Percentiles rank a stretch among this genome's conserved stretches.
phyloP scores from a whole-genome alignment of 225 moss, liverwort and hornwort genomes.

The Neckera pumila region DNA sequence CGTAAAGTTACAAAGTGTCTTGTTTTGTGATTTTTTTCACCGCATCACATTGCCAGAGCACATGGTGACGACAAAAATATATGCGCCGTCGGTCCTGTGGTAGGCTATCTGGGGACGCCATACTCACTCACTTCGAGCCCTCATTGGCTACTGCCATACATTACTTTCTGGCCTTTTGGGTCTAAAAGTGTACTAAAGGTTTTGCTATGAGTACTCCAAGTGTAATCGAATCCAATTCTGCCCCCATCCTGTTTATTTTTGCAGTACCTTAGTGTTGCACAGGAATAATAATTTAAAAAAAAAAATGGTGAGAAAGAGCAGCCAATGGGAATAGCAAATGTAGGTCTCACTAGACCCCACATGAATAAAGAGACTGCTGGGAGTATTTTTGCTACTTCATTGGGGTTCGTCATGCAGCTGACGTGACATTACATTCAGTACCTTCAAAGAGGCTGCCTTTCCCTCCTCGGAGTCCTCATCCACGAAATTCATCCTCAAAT shows the following conservation, averaged over 20 bases:
- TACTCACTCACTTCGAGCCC: neutral
- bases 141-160: too few relatives aligned
- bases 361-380: too few relatives aligned
- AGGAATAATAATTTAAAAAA: too few relatives aligned
- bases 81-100: neutral
- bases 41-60: neutral
- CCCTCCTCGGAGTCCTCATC: too few relatives aligned
- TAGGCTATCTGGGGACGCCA: neutral
- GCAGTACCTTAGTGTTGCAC: too few relatives aligned
- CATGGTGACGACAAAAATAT: accelerated
- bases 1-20: neutral
- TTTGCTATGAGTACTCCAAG: neutral
- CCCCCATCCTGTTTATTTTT: neutral
- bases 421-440: too few relatives aligned
- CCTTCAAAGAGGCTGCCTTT: too few relatives aligned
- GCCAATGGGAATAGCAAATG: neutral
- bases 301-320: neutral
- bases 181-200: neutral
- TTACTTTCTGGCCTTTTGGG: neutral
- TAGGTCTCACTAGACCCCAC: neutral
- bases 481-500: too few relatives aligned
- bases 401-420: too few relatives aligned
- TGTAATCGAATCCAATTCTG: neutral
- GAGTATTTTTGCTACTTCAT: too few relatives aligned
- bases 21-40: neutral